These are phyloP conservation scores for Annulohypoxylon moriforme DNA, from an alignment of 495 filamentous ascomycete species.

Conservation along the genomic window DNA sequence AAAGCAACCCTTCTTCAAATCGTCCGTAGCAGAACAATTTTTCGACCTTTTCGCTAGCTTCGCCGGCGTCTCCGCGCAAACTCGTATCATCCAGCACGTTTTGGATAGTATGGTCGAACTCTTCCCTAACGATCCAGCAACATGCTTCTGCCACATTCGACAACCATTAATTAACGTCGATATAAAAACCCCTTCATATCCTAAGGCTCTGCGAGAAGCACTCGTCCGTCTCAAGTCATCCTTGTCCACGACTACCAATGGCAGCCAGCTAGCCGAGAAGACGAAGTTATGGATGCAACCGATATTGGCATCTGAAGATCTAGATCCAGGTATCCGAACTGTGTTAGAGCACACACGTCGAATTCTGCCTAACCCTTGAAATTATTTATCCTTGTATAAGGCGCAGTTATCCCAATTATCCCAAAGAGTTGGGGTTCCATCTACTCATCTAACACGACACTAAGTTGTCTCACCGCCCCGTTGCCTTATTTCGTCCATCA, in stretches of 20 bases:
- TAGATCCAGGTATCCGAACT: constrained; percentile 74
- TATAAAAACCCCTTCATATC: constrained; percentile 74
- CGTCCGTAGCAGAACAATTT: constrained; percentile 75
- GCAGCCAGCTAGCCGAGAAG: constrained; percentile 62
- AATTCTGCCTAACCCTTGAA: constrained; percentile 46
- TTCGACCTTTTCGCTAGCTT: constrained; percentile 83
- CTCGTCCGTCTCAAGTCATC: constrained; percentile 68
- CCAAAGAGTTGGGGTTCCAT: not conserved
- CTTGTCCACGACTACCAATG: constrained; percentile 56
- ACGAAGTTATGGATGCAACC: constrained; percentile 69
- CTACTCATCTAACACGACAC: not conserved
- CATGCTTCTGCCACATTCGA: constrained; percentile 75
- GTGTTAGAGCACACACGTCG: constrained; percentile 69
- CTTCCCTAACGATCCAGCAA: constrained; percentile 68
- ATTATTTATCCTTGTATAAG: not conserved
- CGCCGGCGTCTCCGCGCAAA: constrained; percentile 68
- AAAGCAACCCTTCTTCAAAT: constrained; percentile 76
- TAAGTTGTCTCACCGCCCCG: constrained; percentile 42
- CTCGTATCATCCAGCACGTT: constrained; percentile 80
- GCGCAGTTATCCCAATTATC: not conserved
- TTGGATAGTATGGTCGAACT: constrained; percentile 69
- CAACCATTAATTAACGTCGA: constrained; percentile 75
- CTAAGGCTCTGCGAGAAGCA: constrained; percentile 71
- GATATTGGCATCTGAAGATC: constrained; percentile 63
- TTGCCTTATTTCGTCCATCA: constrained; percentile 67